A percentile compares a stretch with the other conserved stretches of the same genome.
Evolutionary conservation across 345 rosid species (phyloP).

Genomic region (Salix exigua): DNA sequence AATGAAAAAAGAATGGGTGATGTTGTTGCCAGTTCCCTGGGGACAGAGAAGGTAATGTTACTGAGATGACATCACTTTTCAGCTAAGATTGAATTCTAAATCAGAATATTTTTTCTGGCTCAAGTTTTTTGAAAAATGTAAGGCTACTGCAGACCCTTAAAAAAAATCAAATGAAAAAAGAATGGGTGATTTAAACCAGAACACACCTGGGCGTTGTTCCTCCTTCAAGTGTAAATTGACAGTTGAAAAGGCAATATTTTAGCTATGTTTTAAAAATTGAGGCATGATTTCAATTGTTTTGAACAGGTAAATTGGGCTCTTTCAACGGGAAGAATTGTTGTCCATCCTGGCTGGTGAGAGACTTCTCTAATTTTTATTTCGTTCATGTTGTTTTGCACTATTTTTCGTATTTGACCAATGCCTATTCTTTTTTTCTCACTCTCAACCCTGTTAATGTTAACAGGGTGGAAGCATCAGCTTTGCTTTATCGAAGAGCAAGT

Average conservation of each 20-base stretch:
- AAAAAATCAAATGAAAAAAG: not conserved
- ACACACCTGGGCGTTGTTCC: not conserved
- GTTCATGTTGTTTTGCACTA: not conserved
- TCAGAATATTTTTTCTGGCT: not conserved
- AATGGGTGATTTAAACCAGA: not conserved
- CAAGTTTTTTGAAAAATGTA: not conserved
- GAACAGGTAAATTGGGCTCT: constrained; percentile 95
- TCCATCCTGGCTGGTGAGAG: constrained; percentile 93
- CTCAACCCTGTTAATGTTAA: constrained; percentile 4
- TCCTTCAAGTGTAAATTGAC: not conserved
- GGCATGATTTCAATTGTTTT: constrained; percentile 19
- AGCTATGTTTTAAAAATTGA: not conserved
- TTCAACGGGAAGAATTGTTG: constrained; percentile 70
- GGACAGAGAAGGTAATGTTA: constrained; percentile 84
- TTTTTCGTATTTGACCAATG: constrained; percentile 8
- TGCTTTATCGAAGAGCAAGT: constrained; percentile 92
- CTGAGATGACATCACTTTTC: not conserved
- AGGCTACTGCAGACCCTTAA: not conserved
- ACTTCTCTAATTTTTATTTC: not conserved
- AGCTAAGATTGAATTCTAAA: not conserved
- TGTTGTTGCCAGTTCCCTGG: constrained; percentile 88
- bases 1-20: not conserved
- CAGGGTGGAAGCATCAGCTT: constrained; percentile 99
- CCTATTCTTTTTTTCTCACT: constrained; percentile 1
- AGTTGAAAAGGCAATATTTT: not conserved